Conservation (phyloP, 1,284 basidiomycete genomes). For the Melampsora larici-populina region DNA sequence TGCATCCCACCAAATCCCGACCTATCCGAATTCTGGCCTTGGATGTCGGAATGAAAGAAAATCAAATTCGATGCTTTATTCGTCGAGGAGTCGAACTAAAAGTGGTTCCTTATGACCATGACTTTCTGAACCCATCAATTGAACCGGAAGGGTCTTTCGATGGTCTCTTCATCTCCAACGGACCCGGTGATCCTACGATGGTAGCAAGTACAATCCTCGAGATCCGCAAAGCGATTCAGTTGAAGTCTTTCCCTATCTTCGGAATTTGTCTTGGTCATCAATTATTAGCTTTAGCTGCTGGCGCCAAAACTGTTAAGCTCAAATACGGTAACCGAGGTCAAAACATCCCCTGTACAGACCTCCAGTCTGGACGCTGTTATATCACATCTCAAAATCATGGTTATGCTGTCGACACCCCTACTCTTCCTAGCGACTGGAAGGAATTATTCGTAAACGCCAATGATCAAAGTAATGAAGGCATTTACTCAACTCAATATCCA, state of each 20-base stretch:
- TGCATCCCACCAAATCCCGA: slow-evolving; percentile 72
- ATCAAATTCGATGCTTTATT: slow-evolving; percentile 96
- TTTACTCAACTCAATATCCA: slow-evolving; percentile 72
- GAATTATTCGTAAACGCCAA: slow-evolving; percentile 96
- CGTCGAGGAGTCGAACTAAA: slow-evolving; percentile 91
- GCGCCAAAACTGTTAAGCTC: slow-evolving; percentile 93
- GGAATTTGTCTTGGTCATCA: slow-evolving; percentile 99
- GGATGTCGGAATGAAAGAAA: slow-evolving; percentile 99
- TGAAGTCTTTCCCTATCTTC: slow-evolving; percentile 80
- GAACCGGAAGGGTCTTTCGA: slow-evolving; percentile 74
- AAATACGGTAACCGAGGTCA: slow-evolving; percentile 99
- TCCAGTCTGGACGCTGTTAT: slow-evolving; percentile 90
- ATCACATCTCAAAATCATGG: slow-evolving; percentile 99
- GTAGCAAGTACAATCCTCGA: slow-evolving; percentile 68
- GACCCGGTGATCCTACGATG: slow-evolving; percentile 92
- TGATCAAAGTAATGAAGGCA: slow-evolving; percentile 95
- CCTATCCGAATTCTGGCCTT: slow-evolving; percentile 80
- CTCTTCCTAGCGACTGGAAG: slow-evolving; percentile 81
- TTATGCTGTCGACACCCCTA: slow-evolving; percentile 81
- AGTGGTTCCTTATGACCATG: slow-evolving; percentile 95
- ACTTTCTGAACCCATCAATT: slow-evolving; percentile 66
- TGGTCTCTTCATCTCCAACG: slow-evolving; percentile 95
- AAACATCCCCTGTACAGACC: slow-evolving; percentile 96
- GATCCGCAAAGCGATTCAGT: slow-evolving; percentile 69
- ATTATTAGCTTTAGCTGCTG: slow-evolving; percentile 88